These are phyloP conservation scores for Collariella sp. DNA, from an alignment of 495 filamentous ascomycete species.

Conservation along the genomic window DNA sequence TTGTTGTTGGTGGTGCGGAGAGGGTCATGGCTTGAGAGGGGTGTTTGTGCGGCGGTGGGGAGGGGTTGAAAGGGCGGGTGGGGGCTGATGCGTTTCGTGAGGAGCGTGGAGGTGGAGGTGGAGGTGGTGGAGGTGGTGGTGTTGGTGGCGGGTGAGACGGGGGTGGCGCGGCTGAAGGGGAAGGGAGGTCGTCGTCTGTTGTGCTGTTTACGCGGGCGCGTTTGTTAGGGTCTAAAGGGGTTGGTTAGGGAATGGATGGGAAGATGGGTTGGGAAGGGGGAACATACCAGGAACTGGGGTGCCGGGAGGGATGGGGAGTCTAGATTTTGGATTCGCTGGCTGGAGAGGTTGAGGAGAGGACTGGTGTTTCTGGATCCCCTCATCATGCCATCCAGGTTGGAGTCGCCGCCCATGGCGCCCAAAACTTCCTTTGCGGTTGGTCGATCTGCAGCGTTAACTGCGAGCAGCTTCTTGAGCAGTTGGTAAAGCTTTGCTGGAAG, in stretches of 20 bases:
- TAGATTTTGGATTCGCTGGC: slow-evolving; percentile 47
- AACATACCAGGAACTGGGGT: slow-evolving; percentile 38
- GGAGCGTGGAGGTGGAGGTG: slow-evolving; percentile 16
- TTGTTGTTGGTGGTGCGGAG: slow-evolving; percentile 6
- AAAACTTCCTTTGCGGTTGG: slow-evolving; percentile 85
- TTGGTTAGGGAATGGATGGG: background rate
- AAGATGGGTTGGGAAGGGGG: background rate
- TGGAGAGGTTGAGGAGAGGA: slow-evolving; percentile 34
- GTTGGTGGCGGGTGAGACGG: slow-evolving; percentile 22
- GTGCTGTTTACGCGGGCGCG: slow-evolving; percentile 28
- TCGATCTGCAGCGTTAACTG: slow-evolving; percentile 64
- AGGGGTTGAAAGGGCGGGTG: background rate
- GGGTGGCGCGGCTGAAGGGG: slow-evolving; percentile 18
- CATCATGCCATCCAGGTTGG: slow-evolving; percentile 31
- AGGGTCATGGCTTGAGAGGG: slow-evolving; percentile 4
- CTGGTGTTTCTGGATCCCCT: slow-evolving; percentile 26
- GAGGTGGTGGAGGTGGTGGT: slow-evolving; percentile 23
- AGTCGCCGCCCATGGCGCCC: slow-evolving; percentile 65
- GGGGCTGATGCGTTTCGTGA: background rate
- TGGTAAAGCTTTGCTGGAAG: slow-evolving; percentile 81
- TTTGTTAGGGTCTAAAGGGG: slow-evolving; percentile 30
- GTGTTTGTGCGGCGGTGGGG: background rate
- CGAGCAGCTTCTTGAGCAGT: slow-evolving; percentile 69
- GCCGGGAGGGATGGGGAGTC: slow-evolving; percentile 44
- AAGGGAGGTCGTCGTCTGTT: slow-evolving; percentile 25